phyloP scores from a whole-genome alignment of 2,329 filamentous ascomycete species.

The Ramichloridium luteum region DNA sequence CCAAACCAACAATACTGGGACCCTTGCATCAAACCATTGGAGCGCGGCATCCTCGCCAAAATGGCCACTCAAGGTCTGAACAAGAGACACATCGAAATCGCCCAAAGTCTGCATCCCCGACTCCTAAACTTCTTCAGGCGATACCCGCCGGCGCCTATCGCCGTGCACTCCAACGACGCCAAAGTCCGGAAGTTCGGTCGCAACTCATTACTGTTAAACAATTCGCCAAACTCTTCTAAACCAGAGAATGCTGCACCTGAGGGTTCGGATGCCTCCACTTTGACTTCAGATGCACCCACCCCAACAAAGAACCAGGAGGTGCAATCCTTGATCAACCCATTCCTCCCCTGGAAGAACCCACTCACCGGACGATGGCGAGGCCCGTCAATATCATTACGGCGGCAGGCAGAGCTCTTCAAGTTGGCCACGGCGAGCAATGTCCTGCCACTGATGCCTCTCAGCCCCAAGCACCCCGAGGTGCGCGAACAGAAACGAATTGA shows the following conservation, averaged over 20 bases:
- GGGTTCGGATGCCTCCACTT: neutral
- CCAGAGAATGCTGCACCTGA: neutral
- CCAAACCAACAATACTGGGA: too few relatives aligned
- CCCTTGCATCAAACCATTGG: too few relatives aligned
- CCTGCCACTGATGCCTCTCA: conserved; percentile 23
- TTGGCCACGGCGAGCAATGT: conserved; percentile 51
- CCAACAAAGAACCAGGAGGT: conserved; percentile 1
- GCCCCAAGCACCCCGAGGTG: conserved; percentile 38
- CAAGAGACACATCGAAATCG: conserved; percentile 41
- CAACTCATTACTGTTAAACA: neutral
- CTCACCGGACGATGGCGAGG: conserved; percentile 72
- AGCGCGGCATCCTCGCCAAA: too few relatives aligned
- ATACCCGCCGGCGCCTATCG: conserved; percentile 58
- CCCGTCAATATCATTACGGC: conserved; percentile 68
- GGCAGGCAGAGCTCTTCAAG: conserved; percentile 85
- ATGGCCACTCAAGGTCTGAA: neutral
- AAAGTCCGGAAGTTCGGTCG: neutral
- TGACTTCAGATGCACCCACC: too few relatives aligned
- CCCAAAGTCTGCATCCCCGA: conserved; percentile 60
- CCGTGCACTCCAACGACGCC: neutral
- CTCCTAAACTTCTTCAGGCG: conserved; percentile 79
- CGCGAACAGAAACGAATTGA: conserved; percentile 61
- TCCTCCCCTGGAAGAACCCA: conserved; percentile 66
- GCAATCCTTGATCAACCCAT: conserved; percentile 56
- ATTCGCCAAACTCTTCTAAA: conserved; percentile 21